A percentile compares a stretch with the other conserved stretches of the same genome.
Evolutionary conservation across 371 early-diverging fungal species (phyloP).

Genomic region (Mucor racemosus): DNA sequence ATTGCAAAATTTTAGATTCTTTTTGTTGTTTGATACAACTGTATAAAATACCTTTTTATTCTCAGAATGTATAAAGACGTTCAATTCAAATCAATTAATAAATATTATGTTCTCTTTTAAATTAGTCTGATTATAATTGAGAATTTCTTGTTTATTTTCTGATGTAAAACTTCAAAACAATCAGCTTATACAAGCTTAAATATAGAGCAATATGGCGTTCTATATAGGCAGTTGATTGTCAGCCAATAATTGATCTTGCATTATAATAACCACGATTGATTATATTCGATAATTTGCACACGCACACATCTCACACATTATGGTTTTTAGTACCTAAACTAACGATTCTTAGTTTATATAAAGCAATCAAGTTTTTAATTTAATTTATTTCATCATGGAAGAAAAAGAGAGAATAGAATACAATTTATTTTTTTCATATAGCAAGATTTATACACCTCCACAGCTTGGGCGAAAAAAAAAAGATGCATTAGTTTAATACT

Average conservation of each 20-base stretch:
- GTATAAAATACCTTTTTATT: neutral
- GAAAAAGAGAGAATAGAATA: neutral
- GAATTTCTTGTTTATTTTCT: too few relatives aligned
- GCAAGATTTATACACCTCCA: conserved; percentile 45
- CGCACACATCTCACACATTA: neutral
- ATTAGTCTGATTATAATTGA: too few relatives aligned
- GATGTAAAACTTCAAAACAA: too few relatives aligned
- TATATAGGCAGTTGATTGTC: neutral
- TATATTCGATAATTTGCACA: neutral
- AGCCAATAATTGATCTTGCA: neutral
- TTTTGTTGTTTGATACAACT: conserved; percentile 6
- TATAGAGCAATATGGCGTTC: too few relatives aligned
- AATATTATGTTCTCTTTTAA: too few relatives aligned
- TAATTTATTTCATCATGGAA: conserved; percentile 1
- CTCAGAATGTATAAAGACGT: too few relatives aligned
- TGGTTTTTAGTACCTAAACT: neutral
- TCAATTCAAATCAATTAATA: too few relatives aligned
- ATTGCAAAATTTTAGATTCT: conserved; percentile 34
- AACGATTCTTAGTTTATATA: neutral
- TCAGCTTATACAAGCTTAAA: too few relatives aligned
- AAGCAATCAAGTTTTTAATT: neutral
- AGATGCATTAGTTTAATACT: neutral
- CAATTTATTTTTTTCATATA: too few relatives aligned
- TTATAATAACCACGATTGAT: neutral
- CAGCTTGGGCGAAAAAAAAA: conserved; percentile 16